These are phyloP conservation scores for Conticribra weissflogii DNA, from an alignment of 108 stramenopile genomes.

Conservation along the genomic window DNA sequence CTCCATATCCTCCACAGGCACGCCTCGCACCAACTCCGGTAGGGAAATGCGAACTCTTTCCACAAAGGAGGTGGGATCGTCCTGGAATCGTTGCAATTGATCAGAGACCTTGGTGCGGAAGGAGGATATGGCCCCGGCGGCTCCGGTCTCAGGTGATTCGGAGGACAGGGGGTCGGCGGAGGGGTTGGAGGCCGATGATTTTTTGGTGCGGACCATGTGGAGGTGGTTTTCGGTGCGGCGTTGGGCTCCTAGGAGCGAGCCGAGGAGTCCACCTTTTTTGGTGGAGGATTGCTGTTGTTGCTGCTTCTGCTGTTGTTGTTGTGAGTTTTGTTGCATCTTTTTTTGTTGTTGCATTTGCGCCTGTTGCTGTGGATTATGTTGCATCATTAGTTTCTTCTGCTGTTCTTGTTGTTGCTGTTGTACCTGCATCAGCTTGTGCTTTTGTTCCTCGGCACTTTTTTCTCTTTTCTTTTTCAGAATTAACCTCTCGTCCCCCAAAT, in stretches of 20 bases:
- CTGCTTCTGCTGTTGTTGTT: constrained; percentile 22
- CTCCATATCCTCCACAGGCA: constrained; percentile 48
- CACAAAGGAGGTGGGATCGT: constrained; percentile 14
- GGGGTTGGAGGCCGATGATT: constrained; percentile 9
- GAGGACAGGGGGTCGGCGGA: constrained; percentile 11
- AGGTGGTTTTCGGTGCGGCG: constrained; percentile 78
- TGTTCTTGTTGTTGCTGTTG: constrained; percentile 44
- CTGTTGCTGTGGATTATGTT: constrained; percentile 17
- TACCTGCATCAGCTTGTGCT: constrained; percentile 30
- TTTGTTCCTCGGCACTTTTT: not conserved
- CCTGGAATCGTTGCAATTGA: constrained; percentile 33
- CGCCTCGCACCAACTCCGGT: constrained; percentile 17
- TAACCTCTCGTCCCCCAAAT: constrained; percentile 48
- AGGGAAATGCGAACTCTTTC: constrained; percentile 35
- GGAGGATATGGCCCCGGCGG: constrained; percentile 37
- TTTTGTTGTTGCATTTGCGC: constrained; percentile 25
- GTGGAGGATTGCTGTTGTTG: constrained; percentile 26
- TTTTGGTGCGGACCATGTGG: constrained; percentile 37
- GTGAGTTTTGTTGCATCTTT: constrained; percentile 21
- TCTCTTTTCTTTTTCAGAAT: constrained; percentile 11
- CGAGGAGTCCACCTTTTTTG: constrained; percentile 69
- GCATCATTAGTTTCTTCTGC: constrained; percentile 28
- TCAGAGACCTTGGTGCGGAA: constrained; percentile 34
- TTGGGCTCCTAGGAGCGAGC: constrained; percentile 72
- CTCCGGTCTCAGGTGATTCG: too few species aligned